A percentile compares a stretch with the other conserved stretches of the same genome.
These are phyloP conservation scores for Solanum lycopersicoides DNA, from an alignment of 257 asterid genomes.

Conservation along the genomic window DNA sequence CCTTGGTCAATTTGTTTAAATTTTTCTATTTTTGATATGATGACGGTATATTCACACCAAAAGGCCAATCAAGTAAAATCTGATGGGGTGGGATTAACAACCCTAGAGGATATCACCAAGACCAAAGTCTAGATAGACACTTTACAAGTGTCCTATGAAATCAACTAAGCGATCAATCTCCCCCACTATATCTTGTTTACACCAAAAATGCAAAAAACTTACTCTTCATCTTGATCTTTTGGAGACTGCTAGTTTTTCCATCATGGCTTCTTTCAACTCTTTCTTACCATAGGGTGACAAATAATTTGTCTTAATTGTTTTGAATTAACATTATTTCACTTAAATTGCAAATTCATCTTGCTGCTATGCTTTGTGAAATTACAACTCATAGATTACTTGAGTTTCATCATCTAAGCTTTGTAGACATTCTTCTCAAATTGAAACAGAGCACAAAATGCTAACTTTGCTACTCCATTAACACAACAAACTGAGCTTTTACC, in stretches of 20 bases:
- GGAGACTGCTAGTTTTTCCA: background rate
- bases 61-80: background rate
- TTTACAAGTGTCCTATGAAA: background rate
- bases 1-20: background rate
- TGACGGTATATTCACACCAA: background rate
- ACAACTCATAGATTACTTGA: background rate
- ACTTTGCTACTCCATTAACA: background rate
- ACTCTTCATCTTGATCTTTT: background rate
- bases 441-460: background rate
- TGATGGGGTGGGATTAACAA: background rate
- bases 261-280: background rate
- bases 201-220: background rate
- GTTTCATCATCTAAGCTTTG: background rate
- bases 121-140: background rate
- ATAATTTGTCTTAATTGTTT: background rate
- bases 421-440: background rate
- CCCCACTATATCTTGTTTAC: background rate
- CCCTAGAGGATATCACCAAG: background rate
- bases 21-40: background rate
- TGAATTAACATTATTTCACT: background rate
- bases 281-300: background rate
- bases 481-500: background rate
- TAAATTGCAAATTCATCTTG: background rate
- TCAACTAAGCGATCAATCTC: background rate
- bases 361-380: background rate